Conservation (phyloP, 1,139 yeast genomes). For the Tardiomyces blankii region DNA sequence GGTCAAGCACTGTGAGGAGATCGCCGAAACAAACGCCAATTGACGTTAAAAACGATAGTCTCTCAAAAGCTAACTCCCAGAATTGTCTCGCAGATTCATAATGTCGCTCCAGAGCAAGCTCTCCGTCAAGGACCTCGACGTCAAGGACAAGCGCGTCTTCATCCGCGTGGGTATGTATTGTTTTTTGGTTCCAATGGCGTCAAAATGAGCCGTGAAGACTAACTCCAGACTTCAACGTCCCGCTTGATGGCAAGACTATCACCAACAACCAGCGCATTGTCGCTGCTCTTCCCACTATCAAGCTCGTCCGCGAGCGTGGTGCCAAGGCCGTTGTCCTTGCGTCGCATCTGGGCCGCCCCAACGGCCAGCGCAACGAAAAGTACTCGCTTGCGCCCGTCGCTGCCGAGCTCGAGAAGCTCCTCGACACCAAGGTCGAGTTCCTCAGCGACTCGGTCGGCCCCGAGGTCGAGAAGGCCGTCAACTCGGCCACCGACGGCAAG, state of each 20-base stretch:
- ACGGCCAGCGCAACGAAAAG: slow-evolving; percentile 74
- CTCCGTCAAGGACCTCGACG: slow-evolving; percentile 80
- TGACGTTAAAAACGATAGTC: too few relatives aligned
- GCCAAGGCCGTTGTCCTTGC: slow-evolving; percentile 88
- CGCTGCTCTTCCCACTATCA: slow-evolving; percentile 94
- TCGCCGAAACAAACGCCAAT: too few relatives aligned
- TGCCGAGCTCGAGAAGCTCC: slow-evolving; percentile 65
- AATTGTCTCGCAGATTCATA: slow-evolving; percentile 4
- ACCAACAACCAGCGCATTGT: slow-evolving; percentile 98
- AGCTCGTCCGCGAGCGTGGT: slow-evolving; percentile 77
- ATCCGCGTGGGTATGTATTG: slow-evolving; percentile 50
- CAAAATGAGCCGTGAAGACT: background rate
- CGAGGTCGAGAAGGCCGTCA: slow-evolving; percentile 70
- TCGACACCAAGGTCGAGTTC: slow-evolving; percentile 63
- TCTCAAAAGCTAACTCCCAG: too few relatives aligned
- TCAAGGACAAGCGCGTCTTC: slow-evolving; percentile 83
- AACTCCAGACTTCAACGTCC: slow-evolving; percentile 73
- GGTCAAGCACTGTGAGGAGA: too few relatives aligned
- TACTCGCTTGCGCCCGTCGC: slow-evolving; percentile 90
- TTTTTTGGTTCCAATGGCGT: background rate
- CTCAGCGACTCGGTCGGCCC: slow-evolving; percentile 80
- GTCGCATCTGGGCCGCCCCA: slow-evolving; percentile 96
- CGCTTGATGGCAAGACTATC: slow-evolving; percentile 88
- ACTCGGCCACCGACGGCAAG: slow-evolving; percentile 57
- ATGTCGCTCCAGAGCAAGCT: slow-evolving; percentile 92